Base-by-base conservation (phyloP, 768 basidiomycete genomes). In the Suillus brevipes region DNA sequence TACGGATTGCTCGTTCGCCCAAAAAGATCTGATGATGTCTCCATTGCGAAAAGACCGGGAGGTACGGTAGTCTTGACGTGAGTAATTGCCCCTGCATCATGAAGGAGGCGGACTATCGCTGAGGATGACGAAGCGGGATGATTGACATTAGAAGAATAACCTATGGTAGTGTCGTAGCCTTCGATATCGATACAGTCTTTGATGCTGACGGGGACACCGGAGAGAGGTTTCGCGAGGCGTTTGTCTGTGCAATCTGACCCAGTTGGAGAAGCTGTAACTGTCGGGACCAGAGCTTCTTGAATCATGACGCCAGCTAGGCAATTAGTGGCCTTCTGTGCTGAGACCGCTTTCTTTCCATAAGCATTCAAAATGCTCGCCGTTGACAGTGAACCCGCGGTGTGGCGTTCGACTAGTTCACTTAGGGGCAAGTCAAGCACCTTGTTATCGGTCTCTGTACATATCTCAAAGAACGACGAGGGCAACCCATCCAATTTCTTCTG, bases 1-100 rank as follows among this genome's bases (percentile, higher is more conserved):
- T 82, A 80, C 0, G 85, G 85, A 69, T 86, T 85, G 16, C 72
- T 73, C 6, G 84, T 84, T 38, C 73, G 74, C 12, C 84, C 84
- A 64, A 79, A 85, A 4, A 84, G 67, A 66, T 83, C 79, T 52
- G 82, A 83, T 55, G 70, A 65, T 0, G 78, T 78, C 61, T 84
- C 82, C 59, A 81, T 72, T 20, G 74, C 75, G 45, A 83, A 28
- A 4, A 81, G 73, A 20, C 79, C 79, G 1, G 82, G 80, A 0
- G 84, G 84, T 1, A 78, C 75, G 4, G 82, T 77, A 6, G 81
- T 82, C 70, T 82, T 83, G 20, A 71, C 79, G 62, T 80, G 76
- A 9, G 79, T 63, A 47, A 82, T 75, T 8, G 80, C 80, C 1
- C 82, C 81, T 3, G 83, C 81, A 60, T 80, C 80, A 36, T 69